Percentiles rank a stretch among this genome's conserved stretches.
Evolutionary conservation across 2,329 filamentous ascomycete genomes (phyloP).

Genomic region (Colletotrichum tropicicola): DNA sequence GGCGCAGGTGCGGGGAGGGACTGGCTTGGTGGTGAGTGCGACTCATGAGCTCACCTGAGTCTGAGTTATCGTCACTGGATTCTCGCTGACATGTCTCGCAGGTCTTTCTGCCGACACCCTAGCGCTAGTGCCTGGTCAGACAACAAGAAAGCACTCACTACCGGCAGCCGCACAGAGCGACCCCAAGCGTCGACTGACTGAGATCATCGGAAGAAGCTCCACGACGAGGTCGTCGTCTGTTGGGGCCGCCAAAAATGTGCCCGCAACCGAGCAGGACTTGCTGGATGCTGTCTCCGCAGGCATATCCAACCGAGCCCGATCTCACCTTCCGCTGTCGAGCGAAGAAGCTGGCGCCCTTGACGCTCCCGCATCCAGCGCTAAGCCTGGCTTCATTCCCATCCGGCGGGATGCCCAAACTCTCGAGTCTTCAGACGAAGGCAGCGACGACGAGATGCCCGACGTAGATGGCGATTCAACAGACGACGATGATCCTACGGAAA

Average conservation of each 20-base stretch:
- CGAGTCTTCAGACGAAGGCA: background rate
- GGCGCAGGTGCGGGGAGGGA: background rate
- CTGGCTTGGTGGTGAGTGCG: conserved; percentile 7
- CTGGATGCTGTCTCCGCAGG: background rate
- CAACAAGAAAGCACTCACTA: conserved; percentile 7
- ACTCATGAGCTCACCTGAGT: background rate
- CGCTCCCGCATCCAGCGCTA: background rate
- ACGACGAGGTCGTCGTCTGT: background rate
- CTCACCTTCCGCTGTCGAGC: too few relatives aligned
- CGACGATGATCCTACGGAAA: background rate
- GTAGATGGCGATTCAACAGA: conserved; percentile 30
- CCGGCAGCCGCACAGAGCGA: background rate
- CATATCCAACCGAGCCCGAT: too few relatives aligned
- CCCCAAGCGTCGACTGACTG: background rate
- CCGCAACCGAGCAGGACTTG: background rate
- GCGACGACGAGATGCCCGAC: conserved; percentile 20
- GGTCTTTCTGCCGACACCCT: too few relatives aligned
- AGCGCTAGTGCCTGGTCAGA: background rate
- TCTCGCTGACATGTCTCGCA: background rate
- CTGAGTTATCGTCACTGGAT: background rate
- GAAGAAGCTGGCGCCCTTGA: too few relatives aligned
- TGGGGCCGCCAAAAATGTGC: background rate
- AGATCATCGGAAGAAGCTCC: background rate
- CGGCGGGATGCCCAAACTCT: background rate
- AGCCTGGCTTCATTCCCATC: background rate